phyloP scores from a whole-genome alignment of 129 eudicot genomes.

The Glebionis coronaria region DNA sequence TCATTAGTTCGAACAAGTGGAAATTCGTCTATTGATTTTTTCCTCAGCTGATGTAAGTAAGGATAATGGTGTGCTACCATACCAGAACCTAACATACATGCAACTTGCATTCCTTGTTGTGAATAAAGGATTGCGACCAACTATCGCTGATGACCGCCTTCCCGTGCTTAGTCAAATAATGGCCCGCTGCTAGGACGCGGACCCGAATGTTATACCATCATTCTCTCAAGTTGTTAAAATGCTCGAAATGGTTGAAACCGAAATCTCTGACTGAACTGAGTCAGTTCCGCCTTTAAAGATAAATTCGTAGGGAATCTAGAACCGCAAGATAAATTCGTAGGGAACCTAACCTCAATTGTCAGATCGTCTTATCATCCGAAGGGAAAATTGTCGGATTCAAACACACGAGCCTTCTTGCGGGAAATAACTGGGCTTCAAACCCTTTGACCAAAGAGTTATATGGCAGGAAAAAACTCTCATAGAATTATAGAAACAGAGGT shows the following conservation, averaged over 20 bases:
- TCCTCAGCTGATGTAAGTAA: no score
- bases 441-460: no score
- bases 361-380: no score
- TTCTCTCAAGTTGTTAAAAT: conserved; percentile 63
- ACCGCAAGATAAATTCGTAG: no score
- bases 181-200: conserved; percentile 78
- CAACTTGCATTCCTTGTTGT: conserved; percentile 86
- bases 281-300: no score
- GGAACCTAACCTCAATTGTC: conserved; percentile 8
- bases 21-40: no score
- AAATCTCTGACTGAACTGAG: no score
- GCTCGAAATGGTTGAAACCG: conserved; percentile 73
- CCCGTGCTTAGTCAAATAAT: conserved; percentile 69
- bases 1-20: no score
- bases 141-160: conserved; percentile 60
- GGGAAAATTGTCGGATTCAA: conserved; percentile 51
- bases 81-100: conserved; percentile 76
- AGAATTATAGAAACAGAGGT: no score
- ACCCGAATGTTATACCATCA: conserved; percentile 65
- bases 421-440: conserved; percentile 52
- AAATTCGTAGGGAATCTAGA: no score
- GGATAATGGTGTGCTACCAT: conserved; percentile 87
- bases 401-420: conserved; percentile 83
- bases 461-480: no score
- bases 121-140: conserved; percentile 75